Conservation (phyloP, 2,329 filamentous ascomycete species). For the Arthroderma sp. region DNA sequence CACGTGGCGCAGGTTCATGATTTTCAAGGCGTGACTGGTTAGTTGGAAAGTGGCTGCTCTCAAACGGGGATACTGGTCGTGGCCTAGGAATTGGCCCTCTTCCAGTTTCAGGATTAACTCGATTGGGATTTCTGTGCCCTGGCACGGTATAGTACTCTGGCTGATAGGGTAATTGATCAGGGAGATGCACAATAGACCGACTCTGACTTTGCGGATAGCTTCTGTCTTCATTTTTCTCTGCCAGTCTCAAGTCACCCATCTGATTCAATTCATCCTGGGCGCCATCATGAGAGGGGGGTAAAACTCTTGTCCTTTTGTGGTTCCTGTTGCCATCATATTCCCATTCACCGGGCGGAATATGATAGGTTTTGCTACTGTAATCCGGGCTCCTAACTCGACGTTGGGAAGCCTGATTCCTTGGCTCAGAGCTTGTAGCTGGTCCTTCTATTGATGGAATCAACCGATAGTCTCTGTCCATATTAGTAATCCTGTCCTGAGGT, state of each 20-base stretch:
- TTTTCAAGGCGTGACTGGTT: no score
- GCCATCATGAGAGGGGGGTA: neutral
- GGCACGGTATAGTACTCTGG: no score
- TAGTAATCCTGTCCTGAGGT: neutral
- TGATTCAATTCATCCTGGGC: constrained; percentile 15
- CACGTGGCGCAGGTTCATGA: no score
- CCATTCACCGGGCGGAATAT: neutral
- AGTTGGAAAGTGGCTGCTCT: no score
- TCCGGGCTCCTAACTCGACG: neutral
- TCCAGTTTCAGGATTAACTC: no score
- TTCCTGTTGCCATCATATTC: neutral
- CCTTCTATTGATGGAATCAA: constrained; percentile 26
- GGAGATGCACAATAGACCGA: no score
- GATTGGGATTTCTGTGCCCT: no score
- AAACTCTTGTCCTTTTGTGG: neutral
- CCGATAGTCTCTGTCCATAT: constrained; percentile 9
- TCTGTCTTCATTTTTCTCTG: no score
- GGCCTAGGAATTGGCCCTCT: no score
- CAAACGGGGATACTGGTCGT: no score
- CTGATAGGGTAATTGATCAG: no score
- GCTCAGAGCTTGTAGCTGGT: constrained; percentile 8
- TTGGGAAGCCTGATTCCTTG: neutral
- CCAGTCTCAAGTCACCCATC: constrained; percentile 10
- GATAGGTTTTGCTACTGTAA: neutral
- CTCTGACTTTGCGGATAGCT: no score